These are phyloP conservation scores for Wickerhamomyces mucosus DNA, from an alignment of 805 yeast species.

Conservation along the genomic window DNA sequence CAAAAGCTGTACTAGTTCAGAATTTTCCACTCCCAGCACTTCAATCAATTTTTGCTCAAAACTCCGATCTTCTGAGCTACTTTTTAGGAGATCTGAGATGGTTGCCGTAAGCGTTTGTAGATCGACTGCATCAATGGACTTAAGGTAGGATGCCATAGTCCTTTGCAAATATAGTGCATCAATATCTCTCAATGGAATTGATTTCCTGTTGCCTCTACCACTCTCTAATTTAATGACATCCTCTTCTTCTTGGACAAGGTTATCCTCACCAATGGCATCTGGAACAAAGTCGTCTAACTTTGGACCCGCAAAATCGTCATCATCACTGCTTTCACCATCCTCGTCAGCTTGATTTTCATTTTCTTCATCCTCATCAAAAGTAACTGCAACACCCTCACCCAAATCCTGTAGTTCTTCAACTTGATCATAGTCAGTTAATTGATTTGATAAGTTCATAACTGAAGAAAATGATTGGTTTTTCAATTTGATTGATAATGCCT, in stretches of 20 bases:
- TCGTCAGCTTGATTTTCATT: constrained; percentile 20
- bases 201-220: constrained; percentile 4
- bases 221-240: constrained; percentile 14
- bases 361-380: constrained; percentile 21
- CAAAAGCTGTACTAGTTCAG: constrained; percentile 38
- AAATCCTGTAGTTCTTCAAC: constrained; percentile 25
- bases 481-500: constrained; percentile 28
- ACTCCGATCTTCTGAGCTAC: constrained; percentile 27
- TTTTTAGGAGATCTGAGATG: constrained; percentile 31
- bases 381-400: constrained; percentile 29
- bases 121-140: constrained; percentile 29
- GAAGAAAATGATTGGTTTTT: constrained; percentile 21
- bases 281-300: constrained; percentile 19
- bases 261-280: constrained; percentile 15
- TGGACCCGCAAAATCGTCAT: constrained; percentile 26
- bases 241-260: constrained; percentile 14
- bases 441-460: constrained; percentile 28
- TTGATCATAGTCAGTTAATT: constrained; percentile 39
- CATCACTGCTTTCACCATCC: constrained; percentile 19
- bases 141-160: constrained; percentile 28
- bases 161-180: constrained; percentile 47
- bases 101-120: constrained; percentile 30
- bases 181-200: constrained; percentile 28
- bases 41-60: constrained; percentile 47
- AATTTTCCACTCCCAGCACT: constrained; percentile 40